Percentiles rank a stretch among this genome's conserved stretches.
These are phyloP conservation scores for Vicia sativa DNA, from an alignment of 306 rosid genomes.

Conservation along the genomic window DNA sequence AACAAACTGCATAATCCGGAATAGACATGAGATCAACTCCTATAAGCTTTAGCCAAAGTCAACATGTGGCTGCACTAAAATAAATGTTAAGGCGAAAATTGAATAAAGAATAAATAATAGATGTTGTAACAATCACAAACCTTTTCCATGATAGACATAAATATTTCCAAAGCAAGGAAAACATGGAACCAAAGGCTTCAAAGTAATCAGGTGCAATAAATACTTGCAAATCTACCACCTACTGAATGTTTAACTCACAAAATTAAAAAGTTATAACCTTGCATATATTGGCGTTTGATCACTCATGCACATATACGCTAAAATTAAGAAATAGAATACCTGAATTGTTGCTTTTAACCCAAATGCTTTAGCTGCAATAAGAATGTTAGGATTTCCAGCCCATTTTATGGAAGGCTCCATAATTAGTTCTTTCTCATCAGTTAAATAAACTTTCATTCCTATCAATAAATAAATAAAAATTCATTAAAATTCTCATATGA, in stretches of 20 bases:
- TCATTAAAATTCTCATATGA: background rate
- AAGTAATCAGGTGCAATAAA: constrained; percentile 71
- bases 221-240: constrained; percentile 83
- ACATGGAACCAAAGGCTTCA: constrained; percentile 91
- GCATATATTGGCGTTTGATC: no score
- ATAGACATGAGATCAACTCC: constrained; percentile 92
- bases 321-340: constrained; percentile 38
- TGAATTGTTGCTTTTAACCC: constrained; percentile 86
- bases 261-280: no score
- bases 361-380: constrained; percentile 67
- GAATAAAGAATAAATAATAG: background rate
- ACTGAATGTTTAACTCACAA: constrained; percentile 26
- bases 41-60: constrained; percentile 81
- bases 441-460: constrained; percentile 87
- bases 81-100: background rate
- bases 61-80: constrained; percentile 69
- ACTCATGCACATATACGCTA: no score
- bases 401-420: constrained; percentile 84
- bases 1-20: constrained; percentile 87
- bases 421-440: constrained; percentile 90
- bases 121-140: constrained; percentile 44
- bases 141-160: constrained; percentile 86
- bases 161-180: constrained; percentile 93
- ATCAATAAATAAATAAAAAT: constrained; percentile 2
- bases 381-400: constrained; percentile 89